Percentiles rank a stretch among this genome's conserved stretches.
These are phyloP conservation scores for Amanita thiersii DNA, from an alignment of 768 basidiomycete species.

Conservation along the genomic window DNA sequence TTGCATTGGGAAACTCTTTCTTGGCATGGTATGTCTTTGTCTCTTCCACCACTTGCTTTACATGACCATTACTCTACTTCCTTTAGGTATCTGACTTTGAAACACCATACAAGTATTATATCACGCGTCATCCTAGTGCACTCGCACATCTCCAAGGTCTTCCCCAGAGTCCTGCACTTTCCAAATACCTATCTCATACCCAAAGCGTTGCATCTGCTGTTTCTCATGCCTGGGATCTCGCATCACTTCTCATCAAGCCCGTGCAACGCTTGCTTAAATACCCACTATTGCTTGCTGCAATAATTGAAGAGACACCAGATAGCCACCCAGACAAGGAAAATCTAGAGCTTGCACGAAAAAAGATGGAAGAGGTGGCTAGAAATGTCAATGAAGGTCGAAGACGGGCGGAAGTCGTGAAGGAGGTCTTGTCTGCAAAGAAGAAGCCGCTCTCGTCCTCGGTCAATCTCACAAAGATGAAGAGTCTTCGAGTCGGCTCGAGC, in stretches of 20 bases:
- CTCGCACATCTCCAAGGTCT: conserved; percentile 53
- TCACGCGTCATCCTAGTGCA: conserved; percentile 71
- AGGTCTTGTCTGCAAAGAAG: conserved; percentile 50
- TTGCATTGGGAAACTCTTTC: conserved; percentile 60
- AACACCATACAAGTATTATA: conserved; percentile 69
- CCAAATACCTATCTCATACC: conserved; percentile 59
- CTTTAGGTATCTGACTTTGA: conserved; percentile 62
- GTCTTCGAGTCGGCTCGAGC: conserved; percentile 25
- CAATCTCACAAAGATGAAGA: conserved; percentile 56
- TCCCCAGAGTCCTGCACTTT: conserved; percentile 48
- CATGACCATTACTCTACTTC: conserved; percentile 8
- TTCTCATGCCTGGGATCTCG: conserved; percentile 88
- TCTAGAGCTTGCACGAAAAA: conserved; percentile 41
- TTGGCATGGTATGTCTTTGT: conserved; percentile 49
- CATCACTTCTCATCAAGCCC: conserved; percentile 93
- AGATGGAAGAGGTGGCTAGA: conserved; percentile 66
- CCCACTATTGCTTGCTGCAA: conserved; percentile 71
- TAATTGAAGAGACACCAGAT: conserved; percentile 69
- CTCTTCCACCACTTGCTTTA: conserved; percentile 8
- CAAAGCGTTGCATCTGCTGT: conserved; percentile 58
- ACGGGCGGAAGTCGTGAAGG: conserved; percentile 71
- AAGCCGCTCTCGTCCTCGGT: conserved; percentile 42
- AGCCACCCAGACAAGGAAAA: conserved; percentile 58
- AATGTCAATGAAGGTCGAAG: conserved; percentile 75
- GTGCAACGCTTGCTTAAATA: conserved; percentile 96